Base-by-base conservation (phyloP, 305 asterid genomes). In the Plantago coronopus region DNA sequence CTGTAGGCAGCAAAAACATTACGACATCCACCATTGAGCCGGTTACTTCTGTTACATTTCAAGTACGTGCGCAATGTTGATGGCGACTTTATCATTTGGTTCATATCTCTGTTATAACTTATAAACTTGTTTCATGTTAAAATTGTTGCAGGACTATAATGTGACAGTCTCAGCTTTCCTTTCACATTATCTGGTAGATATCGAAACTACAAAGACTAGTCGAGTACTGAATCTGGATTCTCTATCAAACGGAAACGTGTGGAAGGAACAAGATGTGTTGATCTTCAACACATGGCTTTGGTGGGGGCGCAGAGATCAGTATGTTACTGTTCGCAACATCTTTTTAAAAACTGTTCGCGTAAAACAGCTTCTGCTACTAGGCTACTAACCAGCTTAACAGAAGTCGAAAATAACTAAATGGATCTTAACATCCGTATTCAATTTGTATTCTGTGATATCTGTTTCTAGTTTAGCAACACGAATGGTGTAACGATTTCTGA, bases 271-370 rank as follows among this genome's bases (percentile, higher is more conserved):
- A 25, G 58, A 53, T 53, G 58, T 53, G 2, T 13, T 53, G 58
- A 53, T 53, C 58, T 53, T 53, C 58, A 53, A 53, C 42, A 6
- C 58, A 1, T 53, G 58, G 58, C 58, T 53, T 53, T 53, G 58
- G 58, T 53, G 58, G 58, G 58, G 58, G n/a, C 58, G 58, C 8
- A 23, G 34, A 18, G 10, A 25, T 25, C 40, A 16, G 42, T 20
- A 50, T 15, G 58, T 53, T 1, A 25, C 13, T 53, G 15, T 19
- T 15, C 3, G 27, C 25, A 17, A 49, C 55, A 14, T 13, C 25
- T 48, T 23, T 6, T 25, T 7, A 15, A 23, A 34, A 34, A 31
- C 8, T 31, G 38, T 31, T 25, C 34, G 42, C 13, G 42, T 2
- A 34, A 34, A 34, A 34, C 42, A 34, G 42, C 7, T 34, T 34